phyloP scores from a whole-genome alignment of 352 stramenopile species.

The Pythium monospermum region DNA sequence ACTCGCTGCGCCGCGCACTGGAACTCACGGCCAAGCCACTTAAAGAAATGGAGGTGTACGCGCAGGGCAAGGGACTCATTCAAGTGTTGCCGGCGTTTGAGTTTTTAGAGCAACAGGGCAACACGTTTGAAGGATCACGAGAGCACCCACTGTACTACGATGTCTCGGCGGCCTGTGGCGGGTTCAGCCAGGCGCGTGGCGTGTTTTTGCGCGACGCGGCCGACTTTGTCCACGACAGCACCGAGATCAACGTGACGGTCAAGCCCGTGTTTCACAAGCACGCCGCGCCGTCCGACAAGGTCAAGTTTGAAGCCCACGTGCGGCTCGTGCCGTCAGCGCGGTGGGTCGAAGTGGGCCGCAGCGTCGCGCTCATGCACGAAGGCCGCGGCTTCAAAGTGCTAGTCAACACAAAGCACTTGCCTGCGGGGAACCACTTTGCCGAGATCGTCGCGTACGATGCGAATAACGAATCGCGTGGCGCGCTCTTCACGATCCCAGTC shows the following conservation, averaged over 20 bases:
- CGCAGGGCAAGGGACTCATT: constrained; percentile 77
- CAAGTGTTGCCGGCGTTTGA: constrained; percentile 76
- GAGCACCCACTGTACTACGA: constrained; percentile 48
- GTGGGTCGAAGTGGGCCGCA: constrained; percentile 86
- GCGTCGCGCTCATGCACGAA: constrained; percentile 85
- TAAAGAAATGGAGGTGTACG: constrained; percentile 61
- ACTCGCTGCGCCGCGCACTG: constrained; percentile 84
- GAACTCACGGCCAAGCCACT: constrained; percentile 78
- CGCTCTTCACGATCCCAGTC: constrained; percentile 90
- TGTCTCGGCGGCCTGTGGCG: constrained; percentile 19
- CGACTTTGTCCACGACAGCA: constrained; percentile 73
- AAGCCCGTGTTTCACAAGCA: constrained; percentile 87
- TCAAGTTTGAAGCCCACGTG: constrained; percentile 88
- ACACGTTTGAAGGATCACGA: constrained; percentile 57
- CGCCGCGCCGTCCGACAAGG: constrained; percentile 69
- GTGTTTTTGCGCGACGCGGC: constrained; percentile 78
- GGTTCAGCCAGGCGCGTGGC: constrained; percentile 47
- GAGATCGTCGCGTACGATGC: constrained; percentile 83
- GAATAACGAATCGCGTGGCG: constrained; percentile 47
- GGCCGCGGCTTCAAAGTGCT: constrained; percentile 87
- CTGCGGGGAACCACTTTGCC: constrained; percentile 77
- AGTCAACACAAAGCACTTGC: constrained; percentile 81
- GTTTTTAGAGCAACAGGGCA: constrained; percentile 43
- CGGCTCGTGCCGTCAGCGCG: constrained; percentile 69
- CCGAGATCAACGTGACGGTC: constrained; percentile 80